Conservation (phyloP, 768 basidiomycete genomes). For the Phlebiopsis gigantea region DNA sequence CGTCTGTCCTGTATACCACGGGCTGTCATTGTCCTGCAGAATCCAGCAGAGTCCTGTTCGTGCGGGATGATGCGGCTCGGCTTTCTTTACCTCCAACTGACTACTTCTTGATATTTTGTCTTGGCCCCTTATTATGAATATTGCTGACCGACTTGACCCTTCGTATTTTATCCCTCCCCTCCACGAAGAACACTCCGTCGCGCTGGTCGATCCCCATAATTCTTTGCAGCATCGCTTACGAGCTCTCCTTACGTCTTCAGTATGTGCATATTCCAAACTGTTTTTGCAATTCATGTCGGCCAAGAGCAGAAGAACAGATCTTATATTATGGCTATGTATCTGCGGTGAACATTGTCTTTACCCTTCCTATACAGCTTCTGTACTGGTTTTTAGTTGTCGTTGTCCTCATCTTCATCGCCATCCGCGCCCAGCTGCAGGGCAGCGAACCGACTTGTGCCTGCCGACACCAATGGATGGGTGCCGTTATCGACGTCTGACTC, state of each 20-base stretch:
- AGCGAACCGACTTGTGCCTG: slow-evolving; percentile 28
- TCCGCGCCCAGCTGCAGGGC: slow-evolving; percentile 34
- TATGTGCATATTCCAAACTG: neutral
- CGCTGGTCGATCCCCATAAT: slow-evolving; percentile 8
- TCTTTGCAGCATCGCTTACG: neutral
- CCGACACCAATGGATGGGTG: neutral
- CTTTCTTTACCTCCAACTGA: slow-evolving; percentile 15
- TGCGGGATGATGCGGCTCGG: neutral
- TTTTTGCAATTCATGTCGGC: neutral
- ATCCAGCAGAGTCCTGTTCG: neutral
- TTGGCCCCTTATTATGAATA: slow-evolving; percentile 2
- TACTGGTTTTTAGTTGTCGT: slow-evolving; percentile 1
- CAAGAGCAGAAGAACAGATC: slow-evolving; percentile 2
- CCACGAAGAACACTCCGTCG: neutral
- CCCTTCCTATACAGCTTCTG: neutral
- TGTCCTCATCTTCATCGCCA: slow-evolving; percentile 23
- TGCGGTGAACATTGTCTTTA: neutral
- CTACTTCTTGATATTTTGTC: slow-evolving; percentile 1
- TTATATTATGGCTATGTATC: neutral
- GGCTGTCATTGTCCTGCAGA: neutral
- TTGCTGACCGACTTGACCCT: neutral
- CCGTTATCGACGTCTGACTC: neutral
- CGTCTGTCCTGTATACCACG: slow-evolving; percentile 7
- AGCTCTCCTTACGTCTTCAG: neutral
- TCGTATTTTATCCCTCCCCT: neutral